phyloP scores from a whole-genome alignment of 2,329 filamentous ascomycete genomes.

The Colletotrichum musicola region DNA sequence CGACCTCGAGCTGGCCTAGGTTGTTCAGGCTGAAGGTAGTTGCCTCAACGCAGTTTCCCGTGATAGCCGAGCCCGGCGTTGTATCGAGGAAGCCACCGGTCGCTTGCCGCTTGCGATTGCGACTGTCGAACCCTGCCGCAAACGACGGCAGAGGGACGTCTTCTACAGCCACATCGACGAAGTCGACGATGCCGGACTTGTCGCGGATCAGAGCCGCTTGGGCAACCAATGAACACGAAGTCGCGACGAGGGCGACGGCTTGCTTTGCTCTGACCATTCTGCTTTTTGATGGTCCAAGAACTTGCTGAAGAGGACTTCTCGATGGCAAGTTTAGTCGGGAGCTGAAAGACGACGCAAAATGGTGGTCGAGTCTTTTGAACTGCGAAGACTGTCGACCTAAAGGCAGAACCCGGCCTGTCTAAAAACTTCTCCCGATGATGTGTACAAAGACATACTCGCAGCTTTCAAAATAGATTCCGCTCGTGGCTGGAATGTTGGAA shows the following conservation, averaged over 20 bases:
- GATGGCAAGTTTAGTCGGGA: too few relatives aligned
- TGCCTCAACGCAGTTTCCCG: slow-evolving; percentile 7
- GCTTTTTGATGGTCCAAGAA: background rate
- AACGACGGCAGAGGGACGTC: slow-evolving; percentile 15
- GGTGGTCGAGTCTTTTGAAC: too few relatives aligned
- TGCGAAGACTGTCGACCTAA: too few relatives aligned
- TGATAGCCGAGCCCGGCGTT: background rate
- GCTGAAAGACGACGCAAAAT: too few relatives aligned
- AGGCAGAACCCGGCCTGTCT: too few relatives aligned
- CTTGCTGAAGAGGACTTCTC: too few relatives aligned
- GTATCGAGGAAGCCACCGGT: slow-evolving; percentile 18
- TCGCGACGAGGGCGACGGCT: slow-evolving; percentile 7
- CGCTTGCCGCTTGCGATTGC: slow-evolving; percentile 18
- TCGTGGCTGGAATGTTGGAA: slow-evolving; percentile 20
- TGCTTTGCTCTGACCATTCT: slow-evolving; percentile 21
- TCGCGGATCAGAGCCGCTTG: slow-evolving; percentile 12
- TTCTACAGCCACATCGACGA: background rate
- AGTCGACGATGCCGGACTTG: background rate
- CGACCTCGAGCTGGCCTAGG: slow-evolving; percentile 24
- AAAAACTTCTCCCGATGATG: too few relatives aligned
- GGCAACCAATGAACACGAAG: background rate
- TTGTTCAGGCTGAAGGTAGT: slow-evolving; percentile 10
- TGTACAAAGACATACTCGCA: background rate
- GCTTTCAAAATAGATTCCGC: background rate
- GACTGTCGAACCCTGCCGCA: background rate